These are phyloP conservation scores for Podila clonocystis DNA, from an alignment of 192 early-diverging fungal genomes.

Conservation along the genomic window DNA sequence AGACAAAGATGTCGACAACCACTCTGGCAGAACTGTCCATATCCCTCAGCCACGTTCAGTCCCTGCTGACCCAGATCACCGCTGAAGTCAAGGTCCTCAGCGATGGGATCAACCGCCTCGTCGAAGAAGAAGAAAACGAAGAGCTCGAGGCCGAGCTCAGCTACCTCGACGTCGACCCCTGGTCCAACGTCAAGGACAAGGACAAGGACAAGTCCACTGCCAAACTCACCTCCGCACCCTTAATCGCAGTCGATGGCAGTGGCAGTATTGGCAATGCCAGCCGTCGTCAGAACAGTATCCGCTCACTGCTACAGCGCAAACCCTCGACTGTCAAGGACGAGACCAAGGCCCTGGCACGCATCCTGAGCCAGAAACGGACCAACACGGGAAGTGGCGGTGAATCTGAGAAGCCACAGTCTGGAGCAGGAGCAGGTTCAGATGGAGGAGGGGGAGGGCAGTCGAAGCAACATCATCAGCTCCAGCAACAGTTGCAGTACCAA, in stretches of 20 bases:
- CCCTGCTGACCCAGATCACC: constrained; percentile 37
- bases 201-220: constrained; percentile 13
- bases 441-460: neutral
- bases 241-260: neutral
- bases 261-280: neutral
- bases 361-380: constrained; percentile 35
- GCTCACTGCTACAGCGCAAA: constrained; percentile 40
- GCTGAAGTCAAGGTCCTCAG: constrained; percentile 46
- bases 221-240: neutral
- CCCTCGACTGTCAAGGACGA: constrained; percentile 52
- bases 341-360: constrained; percentile 44
- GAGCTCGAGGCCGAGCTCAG: constrained; percentile 44
- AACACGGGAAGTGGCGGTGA: constrained; percentile 21
- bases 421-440: neutral
- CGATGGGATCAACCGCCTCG: constrained; percentile 29
- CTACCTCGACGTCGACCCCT: constrained; percentile 49
- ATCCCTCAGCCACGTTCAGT: constrained; percentile 39
- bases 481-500: constrained; percentile 2
- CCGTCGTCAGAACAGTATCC: constrained; percentile 34
- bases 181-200: constrained; percentile 47
- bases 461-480: constrained; percentile 7
- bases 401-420: constrained; percentile 10
- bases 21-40: constrained; percentile 39
- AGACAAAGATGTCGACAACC: constrained; percentile 17
- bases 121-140: constrained; percentile 25